phyloP scores from a whole-genome alignment of 306 rosid genomes.

The Fragaria ananassa region DNA sequence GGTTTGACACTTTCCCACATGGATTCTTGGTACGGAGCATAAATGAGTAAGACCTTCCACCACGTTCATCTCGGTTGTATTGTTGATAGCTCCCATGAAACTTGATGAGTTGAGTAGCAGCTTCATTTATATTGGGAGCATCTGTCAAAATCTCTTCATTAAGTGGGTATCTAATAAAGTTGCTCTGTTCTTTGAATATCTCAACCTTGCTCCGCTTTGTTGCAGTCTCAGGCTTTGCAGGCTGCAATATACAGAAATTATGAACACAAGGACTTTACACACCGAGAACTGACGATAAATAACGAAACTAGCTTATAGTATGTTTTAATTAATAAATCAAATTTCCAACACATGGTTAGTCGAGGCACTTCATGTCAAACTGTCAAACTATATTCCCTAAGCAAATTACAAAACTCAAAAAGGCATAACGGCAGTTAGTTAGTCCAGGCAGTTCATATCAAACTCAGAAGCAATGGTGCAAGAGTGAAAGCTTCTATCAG shows the following conservation, averaged over 20 bases:
- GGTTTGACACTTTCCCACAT: slow-evolving; percentile 83
- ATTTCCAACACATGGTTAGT: background rate
- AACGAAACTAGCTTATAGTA: slow-evolving; percentile 1
- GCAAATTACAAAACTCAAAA: background rate
- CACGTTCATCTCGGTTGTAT: slow-evolving; percentile 88
- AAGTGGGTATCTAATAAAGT: slow-evolving; percentile 85
- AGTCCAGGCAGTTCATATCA: background rate
- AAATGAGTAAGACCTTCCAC: slow-evolving; percentile 73
- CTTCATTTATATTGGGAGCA: slow-evolving; percentile 80
- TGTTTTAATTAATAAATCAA: background rate
- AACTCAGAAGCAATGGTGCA: background rate
- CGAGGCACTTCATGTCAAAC: background rate
- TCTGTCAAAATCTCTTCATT: slow-evolving; percentile 86
- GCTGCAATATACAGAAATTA: slow-evolving; percentile 38
- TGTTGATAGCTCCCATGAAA: slow-evolving; percentile 98
- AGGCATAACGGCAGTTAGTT: background rate
- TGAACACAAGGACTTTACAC: background rate
- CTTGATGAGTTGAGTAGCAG: slow-evolving; percentile 90
- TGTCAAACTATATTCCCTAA: background rate
- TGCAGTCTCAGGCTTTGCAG: slow-evolving; percentile 53
- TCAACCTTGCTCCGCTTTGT: slow-evolving; percentile 96
- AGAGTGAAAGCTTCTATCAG: background rate
- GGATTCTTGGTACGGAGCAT: slow-evolving; percentile 99
- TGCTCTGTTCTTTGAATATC: slow-evolving; percentile 87
- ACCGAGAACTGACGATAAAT: background rate